Evolutionary conservation across 2,329 filamentous ascomycete species (phyloP).

Genomic region (Ascosphaera aggregata): DNA sequence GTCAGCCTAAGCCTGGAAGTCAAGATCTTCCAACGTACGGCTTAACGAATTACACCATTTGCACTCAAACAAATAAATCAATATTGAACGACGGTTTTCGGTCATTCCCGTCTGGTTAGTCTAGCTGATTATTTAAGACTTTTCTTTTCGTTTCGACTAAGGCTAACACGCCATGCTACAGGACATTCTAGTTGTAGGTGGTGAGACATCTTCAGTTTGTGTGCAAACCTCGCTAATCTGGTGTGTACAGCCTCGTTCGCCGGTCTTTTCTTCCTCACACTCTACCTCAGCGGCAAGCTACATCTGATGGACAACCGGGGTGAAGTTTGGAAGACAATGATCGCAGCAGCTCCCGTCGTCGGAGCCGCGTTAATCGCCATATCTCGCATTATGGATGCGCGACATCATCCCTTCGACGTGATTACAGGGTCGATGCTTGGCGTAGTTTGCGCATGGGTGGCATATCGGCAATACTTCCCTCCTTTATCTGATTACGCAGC

Average conservation of each 20-base stretch:
- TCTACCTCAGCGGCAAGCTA: constrained; percentile 35
- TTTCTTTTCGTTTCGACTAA: too few species aligned
- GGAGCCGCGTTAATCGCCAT: constrained; percentile 31
- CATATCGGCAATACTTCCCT: constrained; percentile 37
- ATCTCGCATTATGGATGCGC: constrained; percentile 36
- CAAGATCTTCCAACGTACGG: constrained; percentile 17
- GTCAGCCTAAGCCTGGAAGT: constrained; percentile 18
- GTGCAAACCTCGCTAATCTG: constrained; percentile 6
- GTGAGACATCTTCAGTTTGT: neutral
- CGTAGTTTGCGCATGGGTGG: constrained; percentile 26
- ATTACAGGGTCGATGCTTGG: constrained; percentile 31
- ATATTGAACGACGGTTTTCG: constrained; percentile 35
- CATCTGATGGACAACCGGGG: constrained; percentile 36
- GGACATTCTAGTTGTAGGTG: constrained; percentile 28
- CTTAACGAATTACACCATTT: constrained; percentile 25
- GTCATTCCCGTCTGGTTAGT: constrained; percentile 31
- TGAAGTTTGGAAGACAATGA: constrained; percentile 34
- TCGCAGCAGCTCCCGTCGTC: constrained; percentile 29
- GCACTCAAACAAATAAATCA: constrained; percentile 24
- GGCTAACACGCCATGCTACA: constrained; percentile 6
- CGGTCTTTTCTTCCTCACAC: constrained; percentile 33
- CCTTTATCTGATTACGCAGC: constrained; percentile 29
- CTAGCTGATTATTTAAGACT: neutral
- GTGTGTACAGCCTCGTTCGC: constrained; percentile 28
- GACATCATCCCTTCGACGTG: constrained; percentile 38